phyloP scores from a whole-genome alignment of 2,329 filamentous ascomycete species.

The Xylariaceae sp. region DNA sequence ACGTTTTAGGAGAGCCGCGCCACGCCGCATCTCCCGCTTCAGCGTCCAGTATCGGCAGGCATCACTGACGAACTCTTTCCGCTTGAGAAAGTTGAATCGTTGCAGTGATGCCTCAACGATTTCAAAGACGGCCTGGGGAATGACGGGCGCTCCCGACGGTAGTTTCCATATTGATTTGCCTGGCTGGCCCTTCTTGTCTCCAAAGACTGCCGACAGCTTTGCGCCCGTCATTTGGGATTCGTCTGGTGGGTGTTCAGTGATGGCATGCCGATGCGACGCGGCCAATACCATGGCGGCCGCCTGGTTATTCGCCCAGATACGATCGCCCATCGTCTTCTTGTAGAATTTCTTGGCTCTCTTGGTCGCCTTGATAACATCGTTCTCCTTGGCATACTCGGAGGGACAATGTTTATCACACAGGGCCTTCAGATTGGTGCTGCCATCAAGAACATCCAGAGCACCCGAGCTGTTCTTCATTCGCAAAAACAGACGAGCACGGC shows the following conservation, averaged over 20 bases:
- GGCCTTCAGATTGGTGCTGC: conserved; percentile 79
- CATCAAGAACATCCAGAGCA: conserved; percentile 66
- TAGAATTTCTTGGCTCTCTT: conserved; percentile 83
- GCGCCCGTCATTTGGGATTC: conserved; percentile 78
- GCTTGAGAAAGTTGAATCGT: conserved; percentile 71
- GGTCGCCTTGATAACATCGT: conserved; percentile 73
- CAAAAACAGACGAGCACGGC: conserved; percentile 77
- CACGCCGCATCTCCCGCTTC: conserved; percentile 86
- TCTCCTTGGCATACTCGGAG: conserved; percentile 77
- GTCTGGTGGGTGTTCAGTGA: conserved; percentile 65
- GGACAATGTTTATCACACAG: conserved; percentile 96
- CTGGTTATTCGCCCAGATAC: conserved; percentile 88
- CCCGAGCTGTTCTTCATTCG: conserved; percentile 95
- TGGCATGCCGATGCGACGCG: conserved; percentile 57
- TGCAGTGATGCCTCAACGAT: conserved; percentile 76
- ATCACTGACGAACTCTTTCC: conserved; percentile 88
- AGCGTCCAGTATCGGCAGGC: conserved; percentile 97
- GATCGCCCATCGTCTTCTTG: conserved; percentile 77
- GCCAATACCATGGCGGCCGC: conserved; percentile 73
- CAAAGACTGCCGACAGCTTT: conserved; percentile 67
- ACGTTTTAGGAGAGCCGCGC: conserved; percentile 85
- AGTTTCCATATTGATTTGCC: conserved; percentile 77
- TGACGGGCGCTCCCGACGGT: conserved; percentile 88
- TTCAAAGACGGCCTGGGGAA: conserved; percentile 81
- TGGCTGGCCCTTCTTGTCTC: conserved; percentile 64